These are phyloP conservation scores for Styphnolobium japonicum DNA, from an alignment of 306 rosid species.

Conservation along the genomic window DNA sequence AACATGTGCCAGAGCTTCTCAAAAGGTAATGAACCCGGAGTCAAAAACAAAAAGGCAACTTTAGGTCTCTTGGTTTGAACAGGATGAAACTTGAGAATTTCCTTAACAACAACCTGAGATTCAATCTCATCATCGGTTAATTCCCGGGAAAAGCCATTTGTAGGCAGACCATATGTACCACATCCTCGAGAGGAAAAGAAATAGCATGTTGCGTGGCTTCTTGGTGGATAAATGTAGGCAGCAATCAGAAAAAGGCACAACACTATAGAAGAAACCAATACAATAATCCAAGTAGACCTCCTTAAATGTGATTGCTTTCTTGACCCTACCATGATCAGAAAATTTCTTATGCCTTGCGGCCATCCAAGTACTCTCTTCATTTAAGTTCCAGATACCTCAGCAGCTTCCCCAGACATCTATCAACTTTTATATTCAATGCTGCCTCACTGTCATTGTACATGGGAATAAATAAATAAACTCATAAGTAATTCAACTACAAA, in stretches of 20 bases:
- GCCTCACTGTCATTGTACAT: not conserved
- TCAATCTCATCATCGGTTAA: conserved; percentile 65
- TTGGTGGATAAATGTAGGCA: conserved; percentile 46
- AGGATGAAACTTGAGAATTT: conserved; percentile 57
- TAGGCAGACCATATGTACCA: conserved; percentile 20
- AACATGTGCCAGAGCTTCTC: conserved; percentile 91
- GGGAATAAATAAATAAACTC: not conserved
- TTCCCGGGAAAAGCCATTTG: conserved; percentile 33
- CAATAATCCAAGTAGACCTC: conserved; percentile 60
- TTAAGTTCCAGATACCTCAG: conserved; percentile 32
- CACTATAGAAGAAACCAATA: conserved; percentile 37
- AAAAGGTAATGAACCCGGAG: conserved; percentile 80
- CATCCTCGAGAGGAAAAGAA: conserved; percentile 54
- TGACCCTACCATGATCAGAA: conserved; percentile 54
- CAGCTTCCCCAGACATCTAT: conserved; percentile 17
- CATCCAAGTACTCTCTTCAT: conserved; percentile 54
- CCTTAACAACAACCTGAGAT: conserved; percentile 62
- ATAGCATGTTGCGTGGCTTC: conserved; percentile 41
- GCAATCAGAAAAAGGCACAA: conserved; percentile 44
- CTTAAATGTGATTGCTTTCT: conserved; percentile 45
- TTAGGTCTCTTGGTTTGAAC: conserved; percentile 56
- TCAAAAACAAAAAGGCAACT: conserved; percentile 88
- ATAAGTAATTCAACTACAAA: not conserved
- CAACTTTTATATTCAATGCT: not conserved
- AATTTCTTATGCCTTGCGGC: conserved; percentile 17